Percentiles rank a stretch among this genome's conserved stretches.
phyloP scores from a whole-genome alignment of 768 basidiomycete species.

The Pholiota molesta region DNA sequence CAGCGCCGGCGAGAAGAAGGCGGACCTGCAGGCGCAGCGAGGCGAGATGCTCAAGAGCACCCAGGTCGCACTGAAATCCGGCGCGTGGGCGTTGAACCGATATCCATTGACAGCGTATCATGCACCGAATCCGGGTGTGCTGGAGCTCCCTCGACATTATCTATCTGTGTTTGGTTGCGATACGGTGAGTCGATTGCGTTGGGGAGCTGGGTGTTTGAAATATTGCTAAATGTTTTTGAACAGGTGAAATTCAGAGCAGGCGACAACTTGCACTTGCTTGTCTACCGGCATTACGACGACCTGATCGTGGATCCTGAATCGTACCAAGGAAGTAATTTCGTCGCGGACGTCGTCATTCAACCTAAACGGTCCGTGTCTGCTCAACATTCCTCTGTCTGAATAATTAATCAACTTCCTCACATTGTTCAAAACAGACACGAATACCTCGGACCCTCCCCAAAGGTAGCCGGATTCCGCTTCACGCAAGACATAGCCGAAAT shows the following conservation, averaged over 20 bases:
- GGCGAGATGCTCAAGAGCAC: background rate
- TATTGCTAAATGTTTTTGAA: background rate
- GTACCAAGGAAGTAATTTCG: background rate
- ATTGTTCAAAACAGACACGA: background rate
- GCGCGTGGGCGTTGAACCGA: background rate
- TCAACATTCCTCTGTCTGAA: background rate
- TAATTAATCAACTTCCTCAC: background rate
- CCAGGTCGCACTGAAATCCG: background rate
- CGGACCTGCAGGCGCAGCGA: background rate
- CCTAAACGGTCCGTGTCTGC: background rate
- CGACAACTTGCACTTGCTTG: background rate
- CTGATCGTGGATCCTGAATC: background rate
- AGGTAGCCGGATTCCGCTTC: background rate
- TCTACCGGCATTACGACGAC: background rate
- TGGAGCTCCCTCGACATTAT: background rate
- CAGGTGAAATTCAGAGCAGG: background rate
- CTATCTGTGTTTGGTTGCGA: background rate
- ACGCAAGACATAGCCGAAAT: background rate
- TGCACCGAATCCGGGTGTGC: background rate
- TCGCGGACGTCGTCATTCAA: background rate
- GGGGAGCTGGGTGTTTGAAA: background rate
- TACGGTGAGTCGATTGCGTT: background rate
- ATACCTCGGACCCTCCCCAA: background rate
- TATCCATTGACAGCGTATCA: background rate
- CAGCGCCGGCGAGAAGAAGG: background rate